Evolutionary conservation across 2,329 filamentous ascomycete species (phyloP), one percentile per base, ranked within the genome.

Genomic region (Tolypocladium capitatum): DNA sequence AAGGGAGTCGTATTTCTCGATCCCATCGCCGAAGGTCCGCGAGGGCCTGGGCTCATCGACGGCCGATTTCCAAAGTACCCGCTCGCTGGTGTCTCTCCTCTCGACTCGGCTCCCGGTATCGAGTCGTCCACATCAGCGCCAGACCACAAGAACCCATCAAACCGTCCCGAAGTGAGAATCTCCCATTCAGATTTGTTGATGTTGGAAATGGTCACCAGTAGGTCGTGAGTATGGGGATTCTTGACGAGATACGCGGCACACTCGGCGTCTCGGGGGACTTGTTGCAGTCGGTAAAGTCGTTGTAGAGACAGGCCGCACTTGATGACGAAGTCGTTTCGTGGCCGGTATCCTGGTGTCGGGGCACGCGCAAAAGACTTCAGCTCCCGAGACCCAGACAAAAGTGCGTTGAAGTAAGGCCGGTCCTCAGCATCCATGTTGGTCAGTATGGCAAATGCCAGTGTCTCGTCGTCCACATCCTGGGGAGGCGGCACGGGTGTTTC

Each of bases 181-280:
- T 96, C 91, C 91, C 91, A 97, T 65, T 97, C 91, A n/a, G 86
- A 85, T 43, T 82, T 78, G 60, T 84, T 92, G 56, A 97, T 92
- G 46, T 90, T 87, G 33, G 86, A 83, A 45, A 96, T 75, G 0
- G 91, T 95, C 36, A 87, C 82, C 3, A 97, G 78, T 31, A 95
- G 80, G 58, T 92, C 84, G 63, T 97, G 91, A 44, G 92, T 79
- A 13, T 78, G 73, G 0, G 83, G 81, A 62, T 96, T 84, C 62
- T 84, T 88, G 53, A 96, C 76, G 43, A 97, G 78, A 61, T 87
- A 96, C 55, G 92, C 81, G 13, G 86, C 86, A 6, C 83, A 81
- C 63, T 96, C 89, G 18, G 89, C 86, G 58, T 95, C 88, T 43
- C 91, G 82, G 1, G 91, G 91, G 2, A 77, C 72, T 27, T 78